Evolutionary conservation across 2,329 filamentous ascomycete species (phyloP), one percentile per base, ranked within the genome.

Genomic region (Cyclaneusma minus): DNA sequence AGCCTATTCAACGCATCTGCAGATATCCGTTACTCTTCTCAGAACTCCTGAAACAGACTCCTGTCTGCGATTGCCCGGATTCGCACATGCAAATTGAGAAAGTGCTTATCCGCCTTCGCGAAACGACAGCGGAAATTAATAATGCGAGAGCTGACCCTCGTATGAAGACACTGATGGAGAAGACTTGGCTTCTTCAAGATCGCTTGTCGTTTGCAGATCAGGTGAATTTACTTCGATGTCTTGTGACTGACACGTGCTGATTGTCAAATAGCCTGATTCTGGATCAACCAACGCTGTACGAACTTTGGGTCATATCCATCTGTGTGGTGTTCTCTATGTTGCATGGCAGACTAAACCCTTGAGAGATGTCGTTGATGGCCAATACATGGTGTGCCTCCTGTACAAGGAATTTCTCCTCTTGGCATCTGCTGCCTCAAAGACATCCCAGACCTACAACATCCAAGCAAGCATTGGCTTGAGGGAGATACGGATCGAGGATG

Each of bases 1-100:
- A 92, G 81, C 89, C 87, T 1, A 85, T 94, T 12, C 87, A 98
- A 51, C 68, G 87, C 29, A 68, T 94, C 13, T 92, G 83, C 56
- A 83, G 79, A 53, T 95, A 95, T 44, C 83, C 83, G 7, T 58
- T 98, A 4, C 58, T 95, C 3, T 85, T 95, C 42, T 64, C 72
- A 4, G 83, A 94, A 42, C 60, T 98, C 6, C 62, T 85, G 32
- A 85, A 78, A 42, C 66, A 76, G 37, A 94, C 85, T 0, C 81
- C 83, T 2, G 79, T 82, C 2, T 73, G 68, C 29, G 87, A 95
- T 44, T 91, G 84, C 42, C 83, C 84, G 0, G 71, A 71, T 33
- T 77, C 83, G 1, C 79, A 93, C 49, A 71, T 77, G 46, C 76
- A 82, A 28, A 68, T 95, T 11, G 74, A 83, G 32, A 75, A 72